Evolutionary conservation across 2,329 filamentous ascomycete genomes (phyloP), one percentile per base, ranked within the genome.

Genomic region (Xylariaceae sp.): DNA sequence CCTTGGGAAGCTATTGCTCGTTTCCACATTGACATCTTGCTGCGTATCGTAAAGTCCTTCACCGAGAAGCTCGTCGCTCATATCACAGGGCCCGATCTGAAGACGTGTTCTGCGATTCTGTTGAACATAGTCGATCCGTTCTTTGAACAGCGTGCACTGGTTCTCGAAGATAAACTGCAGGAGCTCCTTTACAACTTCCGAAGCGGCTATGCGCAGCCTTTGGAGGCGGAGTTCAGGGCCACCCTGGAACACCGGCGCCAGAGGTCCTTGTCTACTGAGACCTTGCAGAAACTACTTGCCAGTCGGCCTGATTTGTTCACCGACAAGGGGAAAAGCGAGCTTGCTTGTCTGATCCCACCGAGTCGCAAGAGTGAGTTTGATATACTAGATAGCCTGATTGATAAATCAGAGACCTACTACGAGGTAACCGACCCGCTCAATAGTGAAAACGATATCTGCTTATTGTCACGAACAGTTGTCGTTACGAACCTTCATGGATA

Each of bases 361-460:
- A 17, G 53, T 34, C 44, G 2, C 9, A 58, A 48, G 52, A 71
- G 39, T 45, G 70, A 71, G 13, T 77, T 76, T 54, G 74, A 72
- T 0, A 74, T 30, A 41, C 8, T 72, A 0, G 70, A 74, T 0
- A 73, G 73, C 1, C 69, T 78, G 1, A 73, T 81, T 49, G 74
- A 81, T 51, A 77, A 76, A 61, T 76, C 78, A 68, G 62, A 74
- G 53, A 71, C 72, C 0, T 78, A 79, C 59, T 80, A 80, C 60
- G 70, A 77, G 61, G 77, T 80, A 63, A 54, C 57, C 44, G 1
- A 4, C 13, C 34, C 2, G 7, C 30, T 15, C 9, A 37, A 51
- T n/a, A 17, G 5, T 1, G 17, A 41, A 8, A 41, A 6, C 8
- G 15, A 11, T 15, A 4, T 39, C 18, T 55, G 17, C 61, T 66